Percentiles rank a stretch among this genome's conserved stretches.
Evolutionary conservation across 306 rosid genomes (phyloP).

Genomic region (Astragalus glycyphyllos): DNA sequence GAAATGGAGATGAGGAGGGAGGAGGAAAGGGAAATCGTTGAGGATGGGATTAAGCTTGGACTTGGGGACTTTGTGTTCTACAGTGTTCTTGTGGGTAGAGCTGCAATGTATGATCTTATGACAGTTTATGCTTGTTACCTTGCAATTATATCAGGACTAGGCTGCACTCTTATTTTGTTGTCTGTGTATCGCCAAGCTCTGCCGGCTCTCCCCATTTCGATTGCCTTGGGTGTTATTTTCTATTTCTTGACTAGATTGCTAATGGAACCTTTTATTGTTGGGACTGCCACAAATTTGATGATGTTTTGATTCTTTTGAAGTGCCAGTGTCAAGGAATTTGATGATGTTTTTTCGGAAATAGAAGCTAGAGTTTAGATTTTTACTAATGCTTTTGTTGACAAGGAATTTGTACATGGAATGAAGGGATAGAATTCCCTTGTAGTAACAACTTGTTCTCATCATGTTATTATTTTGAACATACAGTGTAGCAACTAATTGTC

Average conservation of each 20-base stretch:
- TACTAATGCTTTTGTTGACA: constrained; percentile 37
- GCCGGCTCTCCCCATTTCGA: constrained; percentile 94
- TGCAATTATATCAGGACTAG: constrained; percentile 90
- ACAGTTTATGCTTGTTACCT: constrained; percentile 96
- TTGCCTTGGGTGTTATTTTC: constrained; percentile 77
- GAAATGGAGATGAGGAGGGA: constrained; percentile 41
- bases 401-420: constrained; percentile 42
- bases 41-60: constrained; percentile 86
- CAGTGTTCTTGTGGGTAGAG: constrained; percentile 95
- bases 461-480: constrained; percentile 26
- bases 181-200: constrained; percentile 77
- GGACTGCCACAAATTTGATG: constrained; percentile 82
- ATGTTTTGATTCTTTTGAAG: constrained; percentile 67
- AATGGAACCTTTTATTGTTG: constrained; percentile 95
- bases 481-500: constrained; percentile 43
- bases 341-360: constrained; percentile 13
- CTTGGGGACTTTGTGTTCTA: constrained; percentile 95
- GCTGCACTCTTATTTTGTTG: constrained; percentile 86
- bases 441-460: constrained; percentile 32
- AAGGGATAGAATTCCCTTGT: constrained; percentile 38
- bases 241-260: constrained; percentile 87
- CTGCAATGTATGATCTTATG: constrained; percentile 98
- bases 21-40: constrained; percentile 50
- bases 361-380: constrained; percentile 43
- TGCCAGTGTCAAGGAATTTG: constrained; percentile 2